Base-by-base conservation (phyloP, 164 flowering plant species). In the Kalanchoe fedtschenkoi region DNA sequence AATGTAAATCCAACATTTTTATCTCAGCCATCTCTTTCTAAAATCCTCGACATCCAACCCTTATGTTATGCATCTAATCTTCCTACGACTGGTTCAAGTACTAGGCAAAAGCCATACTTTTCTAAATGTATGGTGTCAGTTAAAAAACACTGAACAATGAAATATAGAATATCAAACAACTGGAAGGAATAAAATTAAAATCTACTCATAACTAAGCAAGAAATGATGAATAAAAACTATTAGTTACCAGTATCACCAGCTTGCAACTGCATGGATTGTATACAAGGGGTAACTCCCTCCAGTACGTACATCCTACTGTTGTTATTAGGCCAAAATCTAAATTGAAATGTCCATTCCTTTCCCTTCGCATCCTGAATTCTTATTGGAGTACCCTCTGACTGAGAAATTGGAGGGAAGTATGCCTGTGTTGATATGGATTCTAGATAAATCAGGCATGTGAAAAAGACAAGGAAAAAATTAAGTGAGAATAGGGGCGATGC, bases 201-300 rank as follows among this genome's bases (percentile, higher is more conserved):
- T 51, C 56, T 3, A 24, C 32, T 51, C 33, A 19, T 32, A 58
- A 10, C 38, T 8, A 30, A 19, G 44, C 17, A 28, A n/a, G 26
- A 56, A 34, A 6, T 3, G 59, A 35, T 35, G 19, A 11, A 54
- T 35, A 30, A 55, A n/a, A n/a, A n/a, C n/a, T n/a, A n/a, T n/a
- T n/a, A n/a, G n/a, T n/a, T n/a, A 64, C 99, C 96, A 39, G 97
- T 90, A 76, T 93, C 99, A 41, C 99, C 99, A 61, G 99, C 99
- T 77, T 77, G 83, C 69, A 93, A 73, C 62, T 90, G 95, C 99
- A 90, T 88, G 62, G 88, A 80, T 66, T 93, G 99, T 82, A 93
- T 93, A 80, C 99, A 90, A 61, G 99, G 99, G 58, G 99, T 93
- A 43, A 93, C 99, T 58, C 99, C 99, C 75, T 93, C 99, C 64